These are phyloP conservation scores for Epichloe sylvatica DNA, from an alignment of 2,329 filamentous ascomycete genomes.

Conservation along the genomic window DNA sequence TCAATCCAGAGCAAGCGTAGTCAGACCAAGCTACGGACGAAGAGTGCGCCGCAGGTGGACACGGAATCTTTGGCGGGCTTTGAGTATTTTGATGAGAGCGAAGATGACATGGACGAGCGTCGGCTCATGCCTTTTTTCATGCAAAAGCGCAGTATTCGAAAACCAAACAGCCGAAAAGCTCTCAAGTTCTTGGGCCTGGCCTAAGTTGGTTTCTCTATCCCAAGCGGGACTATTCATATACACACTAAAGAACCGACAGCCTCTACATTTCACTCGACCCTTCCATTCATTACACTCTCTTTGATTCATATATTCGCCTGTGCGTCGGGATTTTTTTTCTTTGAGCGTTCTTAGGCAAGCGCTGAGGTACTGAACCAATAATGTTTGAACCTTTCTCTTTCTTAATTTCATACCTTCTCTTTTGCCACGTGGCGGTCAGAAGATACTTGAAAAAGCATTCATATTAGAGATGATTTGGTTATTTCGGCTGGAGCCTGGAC, in stretches of 20 bases:
- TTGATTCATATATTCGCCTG: not conserved
- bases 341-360: not conserved
- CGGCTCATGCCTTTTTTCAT: slow-evolving; percentile 38
- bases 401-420: too few relatives aligned
- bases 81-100: slow-evolving; percentile 26
- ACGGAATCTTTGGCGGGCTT: slow-evolving; percentile 20
- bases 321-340: not conserved
- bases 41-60: slow-evolving; percentile 11
- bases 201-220: slow-evolving; percentile 9
- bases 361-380: not conserved
- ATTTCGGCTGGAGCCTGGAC: too few relatives aligned
- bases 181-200: slow-evolving; percentile 39
- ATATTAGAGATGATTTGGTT: too few relatives aligned
- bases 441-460: too few relatives aligned
- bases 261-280: not conserved
- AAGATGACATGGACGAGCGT: slow-evolving; percentile 34
- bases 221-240: not conserved
- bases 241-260: not conserved
- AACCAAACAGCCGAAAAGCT: slow-evolving; percentile 35
- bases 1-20: slow-evolving; percentile 18
- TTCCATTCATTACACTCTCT: too few relatives aligned
- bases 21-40: slow-evolving; percentile 15
- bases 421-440: too few relatives aligned
- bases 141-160: slow-evolving; percentile 20
- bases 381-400: not conserved